Percentiles rank a stretch among this genome's conserved stretches.
These are phyloP conservation scores for Babesia sp. DNA, from an alignment of 169 alveolate species.

Conservation along the genomic window DNA sequence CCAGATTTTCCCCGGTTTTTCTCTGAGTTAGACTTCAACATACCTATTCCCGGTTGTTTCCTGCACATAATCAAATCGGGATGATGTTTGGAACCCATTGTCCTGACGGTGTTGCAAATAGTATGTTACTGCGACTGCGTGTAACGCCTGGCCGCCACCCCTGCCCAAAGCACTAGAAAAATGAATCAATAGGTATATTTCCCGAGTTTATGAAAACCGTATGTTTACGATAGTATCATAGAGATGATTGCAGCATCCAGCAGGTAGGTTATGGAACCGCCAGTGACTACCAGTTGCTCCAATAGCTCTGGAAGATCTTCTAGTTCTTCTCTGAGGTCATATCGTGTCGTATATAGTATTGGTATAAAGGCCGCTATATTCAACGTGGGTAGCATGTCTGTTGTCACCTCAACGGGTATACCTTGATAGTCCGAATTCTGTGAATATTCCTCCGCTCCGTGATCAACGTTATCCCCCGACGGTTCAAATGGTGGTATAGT, in stretches of 20 bases:
- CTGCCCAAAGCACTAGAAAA: too few species aligned
- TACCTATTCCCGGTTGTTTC: conserved; percentile 97
- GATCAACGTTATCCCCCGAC: too few species aligned
- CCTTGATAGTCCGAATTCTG: background rate
- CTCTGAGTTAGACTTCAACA: background rate
- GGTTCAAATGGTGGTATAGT: background rate
- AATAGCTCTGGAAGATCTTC: background rate
- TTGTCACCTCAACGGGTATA: background rate
- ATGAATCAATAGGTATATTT: too few species aligned
- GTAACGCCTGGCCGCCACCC: background rate
- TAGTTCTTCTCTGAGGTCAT: background rate
- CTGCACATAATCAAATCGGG: conserved; percentile 98
- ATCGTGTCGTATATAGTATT: background rate
- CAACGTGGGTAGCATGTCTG: background rate
- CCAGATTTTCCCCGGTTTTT: too few species aligned
- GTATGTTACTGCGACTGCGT: background rate
- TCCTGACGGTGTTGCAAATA: background rate
- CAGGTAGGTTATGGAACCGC: background rate
- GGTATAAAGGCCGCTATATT: conserved; percentile 11
- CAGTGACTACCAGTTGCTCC: background rate
- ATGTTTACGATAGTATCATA: too few species aligned
- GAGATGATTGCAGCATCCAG: background rate
- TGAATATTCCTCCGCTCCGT: background rate
- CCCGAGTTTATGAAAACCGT: too few species aligned
- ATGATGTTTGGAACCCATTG: conserved; percentile 72